phyloP scores from a whole-genome alignment of 768 basidiomycete species.

The Pisolithus marmoratus region DNA sequence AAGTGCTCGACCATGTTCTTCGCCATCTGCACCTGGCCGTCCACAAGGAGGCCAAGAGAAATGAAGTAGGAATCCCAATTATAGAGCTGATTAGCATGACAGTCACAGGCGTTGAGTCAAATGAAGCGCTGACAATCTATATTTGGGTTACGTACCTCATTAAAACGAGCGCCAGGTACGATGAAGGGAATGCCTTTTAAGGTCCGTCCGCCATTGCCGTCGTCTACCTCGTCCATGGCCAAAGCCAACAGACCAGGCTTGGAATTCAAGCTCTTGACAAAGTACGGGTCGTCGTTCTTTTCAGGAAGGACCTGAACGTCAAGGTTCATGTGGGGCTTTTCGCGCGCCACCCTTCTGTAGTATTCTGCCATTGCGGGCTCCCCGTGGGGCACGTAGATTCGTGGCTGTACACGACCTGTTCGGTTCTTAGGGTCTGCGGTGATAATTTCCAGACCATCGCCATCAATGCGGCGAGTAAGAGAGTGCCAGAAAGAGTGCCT shows the following conservation, averaged over 20 bases:
- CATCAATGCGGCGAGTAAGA: slow-evolving; percentile 93
- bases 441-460: slow-evolving; percentile 94
- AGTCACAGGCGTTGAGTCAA: slow-evolving; percentile 3
- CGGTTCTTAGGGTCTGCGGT: slow-evolving; percentile 98
- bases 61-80: slow-evolving; percentile 98
- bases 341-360: slow-evolving; percentile 83
- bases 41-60: slow-evolving; percentile 87
- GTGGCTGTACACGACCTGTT: slow-evolving; percentile 80
- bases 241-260: slow-evolving; percentile 93
- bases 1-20: slow-evolving; percentile 99
- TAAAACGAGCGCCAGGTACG: slow-evolving; percentile 93
- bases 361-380: slow-evolving; percentile 95
- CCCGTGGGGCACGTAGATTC: slow-evolving; percentile 91
- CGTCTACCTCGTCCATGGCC: slow-evolving; percentile 90
- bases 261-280: slow-evolving; percentile 88
- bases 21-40: slow-evolving; percentile 90
- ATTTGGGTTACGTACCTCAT: slow-evolving; percentile 55
- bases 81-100: slow-evolving; percentile 55
- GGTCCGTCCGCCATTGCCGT: slow-evolving; percentile 69
- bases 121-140: background rate
- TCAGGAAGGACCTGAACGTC: slow-evolving; percentile 87
- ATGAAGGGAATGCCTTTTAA: slow-evolving; percentile 95
- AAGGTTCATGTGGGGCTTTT: slow-evolving; percentile 91
- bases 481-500: slow-evolving; percentile 98
- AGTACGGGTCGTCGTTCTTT: slow-evolving; percentile 80